Conservation (phyloP, 805 yeast genomes). For the Barnettozyma wickerhamii region DNA sequence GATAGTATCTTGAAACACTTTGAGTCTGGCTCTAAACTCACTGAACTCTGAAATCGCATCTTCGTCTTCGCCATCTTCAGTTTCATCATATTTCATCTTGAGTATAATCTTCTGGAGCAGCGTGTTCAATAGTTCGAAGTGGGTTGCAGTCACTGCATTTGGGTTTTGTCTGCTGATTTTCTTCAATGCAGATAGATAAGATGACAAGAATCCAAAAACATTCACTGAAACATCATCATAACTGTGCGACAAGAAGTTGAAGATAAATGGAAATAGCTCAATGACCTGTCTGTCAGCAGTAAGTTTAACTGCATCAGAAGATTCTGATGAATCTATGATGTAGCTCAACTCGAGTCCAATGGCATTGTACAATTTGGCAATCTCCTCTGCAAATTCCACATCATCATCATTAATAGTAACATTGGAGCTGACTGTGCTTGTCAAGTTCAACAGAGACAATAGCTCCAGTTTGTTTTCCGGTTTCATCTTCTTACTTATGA, state of each 20-base stretch:
- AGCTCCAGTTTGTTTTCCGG: slow-evolving; percentile 61
- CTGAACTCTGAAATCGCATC: slow-evolving; percentile 74
- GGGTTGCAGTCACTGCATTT: slow-evolving; percentile 33
- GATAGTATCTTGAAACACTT: slow-evolving; percentile 80
- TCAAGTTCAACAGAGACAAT: slow-evolving; percentile 62
- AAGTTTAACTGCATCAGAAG: slow-evolving; percentile 31
- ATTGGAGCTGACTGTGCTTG: slow-evolving; percentile 41
- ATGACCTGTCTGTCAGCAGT: slow-evolving; percentile 48
- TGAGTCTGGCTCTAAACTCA: slow-evolving; percentile 72
- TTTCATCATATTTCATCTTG: slow-evolving; percentile 79
- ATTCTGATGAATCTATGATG: slow-evolving; percentile 54
- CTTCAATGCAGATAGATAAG: slow-evolving; percentile 65
- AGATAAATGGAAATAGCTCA: slow-evolving; percentile 65
- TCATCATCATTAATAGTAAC: slow-evolving; percentile 41
- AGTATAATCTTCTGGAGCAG: slow-evolving; percentile 65
- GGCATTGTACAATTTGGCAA: slow-evolving; percentile 69
- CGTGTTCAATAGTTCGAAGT: slow-evolving; percentile 52
- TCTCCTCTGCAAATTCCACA: slow-evolving; percentile 67
- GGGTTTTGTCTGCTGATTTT: slow-evolving; percentile 42
- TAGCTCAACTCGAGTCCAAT: slow-evolving; percentile 74
- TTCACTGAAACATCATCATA: slow-evolving; percentile 86
- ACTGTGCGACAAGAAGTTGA: slow-evolving; percentile 70
- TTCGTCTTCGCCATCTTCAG: slow-evolving; percentile 67
- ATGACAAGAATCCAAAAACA: slow-evolving; percentile 76
- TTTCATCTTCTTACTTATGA: slow-evolving; percentile 74